Conservation (phyloP, 169 alveolate genomes). For the Cryptosporidium muris region DNA sequence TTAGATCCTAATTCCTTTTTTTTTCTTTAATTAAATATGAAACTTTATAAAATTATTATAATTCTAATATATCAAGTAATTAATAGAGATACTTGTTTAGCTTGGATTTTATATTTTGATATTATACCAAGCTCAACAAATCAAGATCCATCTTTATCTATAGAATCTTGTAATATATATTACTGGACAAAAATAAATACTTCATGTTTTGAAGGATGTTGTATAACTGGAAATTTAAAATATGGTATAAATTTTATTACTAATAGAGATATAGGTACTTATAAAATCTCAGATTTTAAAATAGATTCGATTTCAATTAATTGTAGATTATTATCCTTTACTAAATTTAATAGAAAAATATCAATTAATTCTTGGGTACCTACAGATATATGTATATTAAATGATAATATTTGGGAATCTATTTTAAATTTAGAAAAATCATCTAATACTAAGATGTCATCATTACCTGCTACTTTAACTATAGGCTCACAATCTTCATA, state of each 20-base stretch:
- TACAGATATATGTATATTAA: conserved; percentile 16
- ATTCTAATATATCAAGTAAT: background rate
- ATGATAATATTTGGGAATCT: background rate
- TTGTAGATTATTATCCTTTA: conserved; percentile 6
- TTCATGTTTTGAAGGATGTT: conserved; percentile 65
- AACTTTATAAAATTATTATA: background rate
- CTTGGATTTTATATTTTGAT: conserved; percentile 64
- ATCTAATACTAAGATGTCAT: too few relatives aligned
- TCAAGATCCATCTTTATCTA: background rate
- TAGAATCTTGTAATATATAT: conserved; percentile 26
- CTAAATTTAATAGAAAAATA: background rate
- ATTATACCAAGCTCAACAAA: conserved; percentile 37
- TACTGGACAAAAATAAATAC: conserved; percentile 52
- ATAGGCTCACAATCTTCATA: too few relatives aligned
- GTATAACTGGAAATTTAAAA: conserved; percentile 36
- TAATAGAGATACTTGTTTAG: background rate
- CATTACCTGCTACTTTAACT: too few relatives aligned
- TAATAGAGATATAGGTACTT: background rate
- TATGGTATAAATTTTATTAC: conserved; percentile 57
- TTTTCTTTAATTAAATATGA: background rate
- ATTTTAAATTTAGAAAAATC: too few relatives aligned
- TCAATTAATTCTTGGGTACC: conserved; percentile 18
- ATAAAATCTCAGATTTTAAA: too few relatives aligned
- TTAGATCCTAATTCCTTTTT: background rate
- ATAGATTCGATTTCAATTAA: conserved; percentile 17